Base-by-base conservation (phyloP, 768 basidiomycete species). In the Hericium rajendrae region DNA sequence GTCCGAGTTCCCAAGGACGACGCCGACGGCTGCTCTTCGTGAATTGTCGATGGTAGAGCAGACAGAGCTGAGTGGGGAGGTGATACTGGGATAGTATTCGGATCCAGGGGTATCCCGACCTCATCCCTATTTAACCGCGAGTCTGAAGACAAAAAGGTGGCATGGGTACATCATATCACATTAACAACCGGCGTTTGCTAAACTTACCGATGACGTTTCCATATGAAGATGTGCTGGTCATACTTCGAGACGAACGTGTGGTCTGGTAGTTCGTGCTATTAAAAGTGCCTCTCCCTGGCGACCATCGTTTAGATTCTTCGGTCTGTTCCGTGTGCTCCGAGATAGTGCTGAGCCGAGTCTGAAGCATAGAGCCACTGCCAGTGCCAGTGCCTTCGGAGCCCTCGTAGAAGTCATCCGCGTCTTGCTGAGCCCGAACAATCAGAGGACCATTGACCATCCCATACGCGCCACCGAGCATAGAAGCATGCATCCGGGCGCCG, bases 61-160 rank as follows among this genome's bases (percentile, higher is more conserved):
- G 86, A 88, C n/a, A 86, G 64, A 16, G 87, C 86, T 20, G 86
- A 88, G 1, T 71, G 73, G 22, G 87, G 82, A 41, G 86, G 86
- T 12, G 87, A 88, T 18, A 82, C 78, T 20, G 78, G 76, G 56
- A 84, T 82, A 11, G 69, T 71, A 59, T 85, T 82, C 28, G 85
- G 84, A 68, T 85, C 78, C 49, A 63, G 5, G 37, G 57, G 60
- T 24, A 37, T 37, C 16, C 28, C 24, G 20, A 10, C 24, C 20
- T 6, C 48, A 16, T 48, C 32, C 38, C 38, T 49, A 15, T 70
- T 43, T 4, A 58, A 49, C 12, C 51, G 54, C 5, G 67, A 61
- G 20, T 65, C 64, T 64, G 48, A 50, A 28, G 40, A 22, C 32
- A 56, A 15, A 4, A 43, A 6, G 20, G 2, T 18, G 59, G n/a